A percentile compares a stretch with the other conserved stretches of the same genome.
Evolutionary conservation across 805 yeast genomes (phyloP).

Genomic region (Candida boleticola): DNA sequence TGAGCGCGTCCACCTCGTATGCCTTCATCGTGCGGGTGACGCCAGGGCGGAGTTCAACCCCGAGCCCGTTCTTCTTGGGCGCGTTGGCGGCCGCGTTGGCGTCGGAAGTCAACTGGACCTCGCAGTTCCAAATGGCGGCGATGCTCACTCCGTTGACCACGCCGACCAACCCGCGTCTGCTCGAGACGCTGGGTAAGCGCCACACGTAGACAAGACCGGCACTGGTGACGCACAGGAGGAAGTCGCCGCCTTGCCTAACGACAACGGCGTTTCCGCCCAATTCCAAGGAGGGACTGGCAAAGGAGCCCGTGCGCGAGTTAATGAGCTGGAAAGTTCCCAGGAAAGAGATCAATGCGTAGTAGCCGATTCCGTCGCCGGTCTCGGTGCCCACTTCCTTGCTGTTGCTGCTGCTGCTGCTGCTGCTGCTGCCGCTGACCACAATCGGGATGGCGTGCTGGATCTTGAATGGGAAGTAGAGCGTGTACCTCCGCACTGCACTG

Average conservation of each 20-base stretch:
- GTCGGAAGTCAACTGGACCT: constrained; percentile 8
- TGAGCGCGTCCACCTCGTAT: constrained; percentile 31
- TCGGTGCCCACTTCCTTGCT: not conserved
- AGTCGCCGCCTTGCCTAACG: constrained; percentile 30
- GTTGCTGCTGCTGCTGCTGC: no score
- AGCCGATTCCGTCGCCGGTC: constrained; percentile 22
- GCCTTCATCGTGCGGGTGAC: constrained; percentile 9
- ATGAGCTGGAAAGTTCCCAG: constrained; percentile 52
- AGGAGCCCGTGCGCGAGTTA: constrained; percentile 44
- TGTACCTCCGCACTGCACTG: constrained; percentile 27
- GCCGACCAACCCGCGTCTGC: constrained; percentile 19
- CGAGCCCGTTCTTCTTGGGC: constrained; percentile 6
- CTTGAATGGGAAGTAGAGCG: constrained; percentile 44
- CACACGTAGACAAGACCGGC: constrained; percentile 52
- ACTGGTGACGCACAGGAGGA: constrained; percentile 46
- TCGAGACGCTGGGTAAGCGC: constrained; percentile 33
- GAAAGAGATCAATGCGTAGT: constrained; percentile 57
- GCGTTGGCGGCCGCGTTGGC: constrained; percentile 3
- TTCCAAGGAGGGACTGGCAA: constrained; percentile 48
- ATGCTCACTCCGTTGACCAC: constrained; percentile 46
- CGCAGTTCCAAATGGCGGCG: constrained; percentile 49
- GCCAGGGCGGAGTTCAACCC: constrained; percentile 1
- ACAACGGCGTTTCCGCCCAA: constrained; percentile 47
- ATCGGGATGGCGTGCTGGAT: constrained; percentile 48
- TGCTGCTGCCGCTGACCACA: constrained; percentile 26